Conservation (phyloP, 2,329 filamentous ascomycete genomes). For the Xylariaceae sp. region DNA sequence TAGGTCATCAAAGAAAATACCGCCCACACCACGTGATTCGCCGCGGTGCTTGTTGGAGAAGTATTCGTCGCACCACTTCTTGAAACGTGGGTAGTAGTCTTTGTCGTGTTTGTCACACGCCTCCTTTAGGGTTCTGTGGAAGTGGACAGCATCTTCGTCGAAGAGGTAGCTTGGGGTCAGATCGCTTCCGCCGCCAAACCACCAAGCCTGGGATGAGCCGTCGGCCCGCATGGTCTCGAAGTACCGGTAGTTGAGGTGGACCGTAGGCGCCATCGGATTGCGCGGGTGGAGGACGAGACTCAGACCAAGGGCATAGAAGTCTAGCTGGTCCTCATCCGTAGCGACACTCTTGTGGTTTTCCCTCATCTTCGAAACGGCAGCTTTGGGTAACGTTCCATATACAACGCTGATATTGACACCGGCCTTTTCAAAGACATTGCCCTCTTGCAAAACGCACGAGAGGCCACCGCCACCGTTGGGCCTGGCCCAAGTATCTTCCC, state of each 20-base stretch:
- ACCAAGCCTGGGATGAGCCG: slow-evolving; percentile 84
- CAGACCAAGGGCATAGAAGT: slow-evolving; percentile 93
- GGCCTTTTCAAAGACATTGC: slow-evolving; percentile 96
- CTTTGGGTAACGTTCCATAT: slow-evolving; percentile 83
- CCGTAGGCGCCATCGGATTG: slow-evolving; percentile 96
- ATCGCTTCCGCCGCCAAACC: slow-evolving; percentile 96
- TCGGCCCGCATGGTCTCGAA: slow-evolving; percentile 91
- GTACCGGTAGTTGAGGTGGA: slow-evolving; percentile 97
- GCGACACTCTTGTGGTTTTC: slow-evolving; percentile 90
- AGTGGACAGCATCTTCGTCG: slow-evolving; percentile 95
- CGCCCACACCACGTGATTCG: slow-evolving; percentile 84
- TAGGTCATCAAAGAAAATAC: slow-evolving; percentile 98
- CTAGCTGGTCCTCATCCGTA: slow-evolving; percentile 66
- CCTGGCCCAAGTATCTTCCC: slow-evolving; percentile 80
- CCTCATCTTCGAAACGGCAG: slow-evolving; percentile 89
- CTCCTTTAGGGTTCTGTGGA: slow-evolving; percentile 90
- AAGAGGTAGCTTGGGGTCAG: slow-evolving; percentile 92
- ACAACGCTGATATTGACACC: slow-evolving; percentile 94
- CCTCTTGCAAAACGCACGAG: slow-evolving; percentile 91
- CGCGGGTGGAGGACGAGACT: slow-evolving; percentile 90
- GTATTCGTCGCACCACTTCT: slow-evolving; percentile 98
- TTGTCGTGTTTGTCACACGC: slow-evolving; percentile 92
- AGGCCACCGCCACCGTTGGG: slow-evolving; percentile 89
- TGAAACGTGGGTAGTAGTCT: slow-evolving; percentile 89
- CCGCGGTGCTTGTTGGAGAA: slow-evolving; percentile 90